Evolutionary conservation across 106 monocot species (phyloP).

Genomic region (Dactylorhiza incarnata): DNA sequence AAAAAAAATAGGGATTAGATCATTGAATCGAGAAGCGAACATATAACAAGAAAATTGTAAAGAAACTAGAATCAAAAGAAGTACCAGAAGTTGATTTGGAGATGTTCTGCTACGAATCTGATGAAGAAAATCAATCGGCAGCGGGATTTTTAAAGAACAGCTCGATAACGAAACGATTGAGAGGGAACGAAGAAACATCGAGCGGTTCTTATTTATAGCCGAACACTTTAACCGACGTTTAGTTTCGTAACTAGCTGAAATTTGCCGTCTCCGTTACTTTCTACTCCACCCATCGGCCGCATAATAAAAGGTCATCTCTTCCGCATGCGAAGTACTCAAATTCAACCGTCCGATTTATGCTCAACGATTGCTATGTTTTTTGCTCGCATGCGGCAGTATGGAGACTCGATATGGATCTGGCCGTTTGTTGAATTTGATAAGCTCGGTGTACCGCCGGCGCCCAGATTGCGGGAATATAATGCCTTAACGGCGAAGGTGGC

Average conservation of each 20-base stretch:
- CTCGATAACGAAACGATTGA: not conserved
- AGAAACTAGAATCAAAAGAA: not conserved
- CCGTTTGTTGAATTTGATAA: too few relatives aligned
- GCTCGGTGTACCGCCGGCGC: too few relatives aligned
- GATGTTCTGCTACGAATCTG: not conserved
- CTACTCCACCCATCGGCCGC: not conserved
- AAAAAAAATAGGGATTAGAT: constrained; percentile 1
- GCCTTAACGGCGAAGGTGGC: too few relatives aligned
- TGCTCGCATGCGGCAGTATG: not conserved
- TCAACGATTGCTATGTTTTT: not conserved
- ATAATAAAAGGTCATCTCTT: not conserved
- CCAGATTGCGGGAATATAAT: too few relatives aligned
- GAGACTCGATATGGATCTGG: too few relatives aligned
- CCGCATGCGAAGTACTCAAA: not conserved
- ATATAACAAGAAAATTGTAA: not conserved
- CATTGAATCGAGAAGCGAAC: not conserved
- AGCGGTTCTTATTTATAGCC: not conserved
- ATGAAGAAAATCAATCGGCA: not conserved
- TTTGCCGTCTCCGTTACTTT: not conserved
- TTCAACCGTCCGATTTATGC: not conserved
- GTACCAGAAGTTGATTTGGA: not conserved
- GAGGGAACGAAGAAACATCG: not conserved
- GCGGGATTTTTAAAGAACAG: not conserved
- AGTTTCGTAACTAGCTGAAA: not conserved
- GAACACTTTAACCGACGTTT: not conserved